Conservation (phyloP, 1,284 basidiomycete genomes). For the Fomitopsis palustris region DNA sequence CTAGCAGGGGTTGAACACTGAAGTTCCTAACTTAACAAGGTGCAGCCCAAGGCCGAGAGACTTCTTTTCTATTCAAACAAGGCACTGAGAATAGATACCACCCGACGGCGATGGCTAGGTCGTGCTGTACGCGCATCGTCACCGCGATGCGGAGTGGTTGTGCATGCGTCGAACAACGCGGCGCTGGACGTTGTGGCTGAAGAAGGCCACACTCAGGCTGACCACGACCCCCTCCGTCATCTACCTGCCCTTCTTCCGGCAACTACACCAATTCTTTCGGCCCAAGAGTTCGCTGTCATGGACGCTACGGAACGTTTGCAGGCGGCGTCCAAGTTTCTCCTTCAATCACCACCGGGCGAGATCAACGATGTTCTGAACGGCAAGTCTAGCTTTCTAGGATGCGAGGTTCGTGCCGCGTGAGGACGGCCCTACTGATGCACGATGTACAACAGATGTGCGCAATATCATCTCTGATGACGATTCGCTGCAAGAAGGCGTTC, state of each 20-base stretch:
- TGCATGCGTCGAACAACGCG: too few relatives aligned
- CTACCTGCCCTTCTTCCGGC: neutral
- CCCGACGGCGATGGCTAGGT: too few relatives aligned
- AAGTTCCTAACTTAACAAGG: too few relatives aligned
- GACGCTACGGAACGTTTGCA: conserved; percentile 60
- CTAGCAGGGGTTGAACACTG: too few relatives aligned
- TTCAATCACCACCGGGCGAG: conserved; percentile 91
- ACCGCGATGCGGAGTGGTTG: too few relatives aligned
- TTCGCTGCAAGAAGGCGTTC: conserved; percentile 70
- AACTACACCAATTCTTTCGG: neutral
- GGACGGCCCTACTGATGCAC: neutral
- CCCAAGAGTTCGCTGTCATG: conserved; percentile 33
- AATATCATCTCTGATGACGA: conserved; percentile 85
- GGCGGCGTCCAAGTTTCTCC: conserved; percentile 73
- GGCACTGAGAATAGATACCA: too few relatives aligned
- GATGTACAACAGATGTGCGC: conserved; percentile 68
- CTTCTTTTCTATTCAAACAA: too few relatives aligned
- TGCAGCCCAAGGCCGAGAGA: too few relatives aligned
- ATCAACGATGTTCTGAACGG: conserved; percentile 94
- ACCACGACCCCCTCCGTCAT: too few relatives aligned
- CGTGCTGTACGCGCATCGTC: too few relatives aligned
- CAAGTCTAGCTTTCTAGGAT: conserved; percentile 27
- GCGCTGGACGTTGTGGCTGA: too few relatives aligned
- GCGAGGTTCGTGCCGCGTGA: conserved; percentile 7
- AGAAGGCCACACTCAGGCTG: too few relatives aligned